Percentiles rank a stretch among this genome's conserved stretches.
Conservation (phyloP, 202 grass and related monocot genomes). For the Bolboschoenoplectus hybrid region DNA sequence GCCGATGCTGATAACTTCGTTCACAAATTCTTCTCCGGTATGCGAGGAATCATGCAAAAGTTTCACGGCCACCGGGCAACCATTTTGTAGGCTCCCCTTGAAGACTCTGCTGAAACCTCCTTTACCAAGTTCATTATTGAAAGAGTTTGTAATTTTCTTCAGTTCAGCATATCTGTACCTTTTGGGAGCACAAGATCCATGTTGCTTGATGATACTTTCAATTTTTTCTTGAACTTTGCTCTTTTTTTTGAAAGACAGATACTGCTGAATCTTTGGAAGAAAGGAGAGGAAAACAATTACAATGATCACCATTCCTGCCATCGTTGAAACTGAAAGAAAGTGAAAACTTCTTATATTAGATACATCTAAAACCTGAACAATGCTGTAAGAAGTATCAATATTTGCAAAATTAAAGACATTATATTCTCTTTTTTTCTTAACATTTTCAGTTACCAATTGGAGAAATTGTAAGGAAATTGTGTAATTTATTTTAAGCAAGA, state of each 20-base stretch:
- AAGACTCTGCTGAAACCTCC: constrained; percentile 66
- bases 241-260: neutral
- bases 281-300: neutral
- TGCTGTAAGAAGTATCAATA: neutral
- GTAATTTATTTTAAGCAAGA: neutral
- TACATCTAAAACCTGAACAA: neutral
- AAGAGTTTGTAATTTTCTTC: constrained; percentile 50
- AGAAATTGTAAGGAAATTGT: neutral
- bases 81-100: constrained; percentile 48
- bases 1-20: constrained; percentile 70
- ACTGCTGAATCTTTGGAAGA: neutral
- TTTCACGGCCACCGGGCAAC: constrained; percentile 53
- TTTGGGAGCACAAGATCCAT: constrained; percentile 52
- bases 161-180: constrained; percentile 52
- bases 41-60: constrained; percentile 48
- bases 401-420: neutral
- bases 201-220: constrained; percentile 38
- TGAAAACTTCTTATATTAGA: neutral
- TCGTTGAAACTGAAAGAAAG: neutral
- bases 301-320: neutral
- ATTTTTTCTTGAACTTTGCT: constrained; percentile 22
- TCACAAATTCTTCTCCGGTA: constrained; percentile 51
- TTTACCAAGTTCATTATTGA: constrained; percentile 52
- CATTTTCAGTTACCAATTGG: neutral
- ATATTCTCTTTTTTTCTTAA: neutral